Conservation (phyloP, 352 stramenopile genomes). For the Poterioochromonas sp. region DNA sequence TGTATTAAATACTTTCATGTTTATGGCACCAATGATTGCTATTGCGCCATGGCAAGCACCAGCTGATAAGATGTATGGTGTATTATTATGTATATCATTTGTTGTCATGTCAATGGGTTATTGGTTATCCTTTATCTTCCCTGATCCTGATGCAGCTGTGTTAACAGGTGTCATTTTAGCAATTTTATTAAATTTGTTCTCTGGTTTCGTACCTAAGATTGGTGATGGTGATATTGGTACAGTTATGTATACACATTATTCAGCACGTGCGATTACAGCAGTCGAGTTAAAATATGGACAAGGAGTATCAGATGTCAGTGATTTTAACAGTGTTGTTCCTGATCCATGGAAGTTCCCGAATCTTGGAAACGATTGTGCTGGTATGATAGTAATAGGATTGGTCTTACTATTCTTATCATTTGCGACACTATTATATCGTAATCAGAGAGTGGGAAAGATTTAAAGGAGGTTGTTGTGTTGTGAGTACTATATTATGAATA, state of each 20-base stretch:
- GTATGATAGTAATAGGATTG: neutral
- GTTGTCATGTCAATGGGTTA: neutral
- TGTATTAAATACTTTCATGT: neutral
- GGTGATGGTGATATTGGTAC: slow-evolving; percentile 2
- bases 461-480: too few relatives aligned
- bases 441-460: neutral
- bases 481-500: too few relatives aligned
- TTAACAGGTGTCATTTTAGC: slow-evolving; percentile 23
- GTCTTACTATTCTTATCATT: neutral
- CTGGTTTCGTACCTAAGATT: slow-evolving; percentile 16
- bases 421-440: neutral
- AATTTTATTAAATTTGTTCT: slow-evolving; percentile 25
- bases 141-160: slow-evolving; percentile 8
- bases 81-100: neutral
- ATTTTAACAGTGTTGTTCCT: neutral
- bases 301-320: neutral
- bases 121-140: slow-evolving; percentile 1
- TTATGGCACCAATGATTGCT: slow-evolving; percentile 2
- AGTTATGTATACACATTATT: slow-evolving; percentile 19
- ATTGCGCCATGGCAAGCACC: slow-evolving; percentile 20
- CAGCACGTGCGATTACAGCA: neutral
- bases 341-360: neutral
- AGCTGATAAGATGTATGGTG: neutral
- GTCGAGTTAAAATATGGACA: neutral
- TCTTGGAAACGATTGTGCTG: neutral